Evolutionary conservation across 495 filamentous ascomycete species (phyloP).

Genomic region (Chaetomium fimeti): DNA sequence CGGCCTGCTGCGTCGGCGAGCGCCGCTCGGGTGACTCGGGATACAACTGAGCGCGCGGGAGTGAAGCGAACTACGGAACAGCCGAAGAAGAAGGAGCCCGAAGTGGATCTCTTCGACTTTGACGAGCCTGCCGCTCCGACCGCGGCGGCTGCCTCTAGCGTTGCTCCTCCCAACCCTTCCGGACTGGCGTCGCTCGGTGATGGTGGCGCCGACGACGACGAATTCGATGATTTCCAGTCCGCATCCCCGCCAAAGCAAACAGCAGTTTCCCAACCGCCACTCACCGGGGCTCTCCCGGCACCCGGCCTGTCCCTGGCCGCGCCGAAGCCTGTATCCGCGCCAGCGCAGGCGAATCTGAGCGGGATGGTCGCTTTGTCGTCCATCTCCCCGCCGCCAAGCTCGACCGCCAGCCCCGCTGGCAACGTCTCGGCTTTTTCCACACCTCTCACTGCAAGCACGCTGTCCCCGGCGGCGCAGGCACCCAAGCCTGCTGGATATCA

Average conservation of each 20-base stretch:
- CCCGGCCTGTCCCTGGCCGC: conserved; percentile 70
- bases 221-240: conserved; percentile 98
- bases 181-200: conserved; percentile 56
- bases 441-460: conserved; percentile 45
- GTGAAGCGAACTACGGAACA: conserved; percentile 59
- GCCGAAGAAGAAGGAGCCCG: conserved; percentile 77
- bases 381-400: conserved; percentile 66
- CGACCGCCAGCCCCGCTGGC: conserved; percentile 53
- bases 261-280: conserved; percentile 41
- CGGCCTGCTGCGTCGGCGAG: conserved; percentile 40
- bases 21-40: conserved; percentile 45
- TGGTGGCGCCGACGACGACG: conserved; percentile 70
- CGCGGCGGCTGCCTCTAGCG: conserved; percentile 36
- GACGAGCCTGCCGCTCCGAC: conserved; percentile 64
- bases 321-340: conserved; percentile 77
- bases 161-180: conserved; percentile 45
- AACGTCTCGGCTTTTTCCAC: conserved; percentile 57
- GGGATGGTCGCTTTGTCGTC: conserved; percentile 78
- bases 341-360: conserved; percentile 74
- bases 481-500: conserved; percentile 69
- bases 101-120: conserved; percentile 85
- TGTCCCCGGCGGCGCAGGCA: conserved; percentile 44
- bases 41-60: conserved; percentile 39
- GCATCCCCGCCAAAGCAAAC: conserved; percentile 60
- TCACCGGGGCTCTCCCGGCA: conserved; percentile 52